Evolutionary conservation across 148 eudicot genomes (phyloP).

Genomic region (Rhododendron ferrugineum): DNA sequence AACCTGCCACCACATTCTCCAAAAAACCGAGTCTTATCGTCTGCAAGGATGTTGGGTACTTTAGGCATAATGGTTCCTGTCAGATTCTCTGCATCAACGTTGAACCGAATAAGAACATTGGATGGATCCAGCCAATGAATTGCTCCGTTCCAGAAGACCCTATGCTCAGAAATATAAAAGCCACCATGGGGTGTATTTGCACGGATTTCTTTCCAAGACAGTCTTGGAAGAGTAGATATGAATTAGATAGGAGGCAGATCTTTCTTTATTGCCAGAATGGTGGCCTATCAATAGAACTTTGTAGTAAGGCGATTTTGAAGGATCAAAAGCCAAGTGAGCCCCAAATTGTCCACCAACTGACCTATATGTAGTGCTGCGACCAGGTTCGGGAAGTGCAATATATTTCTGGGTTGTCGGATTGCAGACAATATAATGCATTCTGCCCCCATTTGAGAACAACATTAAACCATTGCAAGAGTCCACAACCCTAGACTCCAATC

Average conservation of each 20-base stretch:
- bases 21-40: background rate
- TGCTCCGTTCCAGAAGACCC: background rate
- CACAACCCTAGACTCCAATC: background rate
- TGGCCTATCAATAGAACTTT: background rate
- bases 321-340: no score
- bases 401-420: background rate
- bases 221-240: background rate
- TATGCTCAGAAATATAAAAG: no score
- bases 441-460: background rate
- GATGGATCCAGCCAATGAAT: background rate
- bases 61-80: background rate
- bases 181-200: background rate
- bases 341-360: no score
- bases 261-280: background rate
- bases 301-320: background rate
- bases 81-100: background rate
- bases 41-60: background rate
- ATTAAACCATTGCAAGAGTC: background rate
- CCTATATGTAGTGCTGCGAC: background rate
- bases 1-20: background rate
- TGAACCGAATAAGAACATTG: background rate
- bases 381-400: background rate
- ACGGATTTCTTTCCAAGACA: background rate
- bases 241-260: background rate
- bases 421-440: background rate